These are phyloP conservation scores for Baudoinia panamericana DNA, from an alignment of 495 filamentous ascomycete species.

Conservation along the genomic window DNA sequence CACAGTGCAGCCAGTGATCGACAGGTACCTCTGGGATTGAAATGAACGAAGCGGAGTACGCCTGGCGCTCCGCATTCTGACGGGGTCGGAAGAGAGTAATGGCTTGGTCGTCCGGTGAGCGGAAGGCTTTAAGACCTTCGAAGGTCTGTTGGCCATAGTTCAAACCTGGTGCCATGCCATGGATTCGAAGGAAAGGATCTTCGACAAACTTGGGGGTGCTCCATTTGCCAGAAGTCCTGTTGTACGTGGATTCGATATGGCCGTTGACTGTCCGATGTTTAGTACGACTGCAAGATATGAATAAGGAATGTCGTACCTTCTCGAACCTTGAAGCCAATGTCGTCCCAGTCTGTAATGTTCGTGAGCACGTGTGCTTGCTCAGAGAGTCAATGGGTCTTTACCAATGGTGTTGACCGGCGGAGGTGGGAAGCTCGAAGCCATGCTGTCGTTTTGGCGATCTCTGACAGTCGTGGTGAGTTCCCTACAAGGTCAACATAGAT, in stretches of 20 bases:
- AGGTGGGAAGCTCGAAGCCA: constrained; percentile 52
- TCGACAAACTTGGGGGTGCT: constrained; percentile 30
- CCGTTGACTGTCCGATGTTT: constrained; percentile 30
- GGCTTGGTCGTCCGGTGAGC: constrained; percentile 22
- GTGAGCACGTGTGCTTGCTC: neutral
- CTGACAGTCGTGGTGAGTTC: neutral
- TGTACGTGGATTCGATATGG: constrained; percentile 34
- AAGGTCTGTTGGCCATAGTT: constrained; percentile 36
- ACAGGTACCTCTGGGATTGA: constrained; percentile 32
- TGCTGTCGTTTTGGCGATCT: neutral
- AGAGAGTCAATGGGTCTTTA: constrained; percentile 22
- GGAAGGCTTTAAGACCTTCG: constrained; percentile 32
- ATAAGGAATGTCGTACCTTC: constrained; percentile 50
- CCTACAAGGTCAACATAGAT: neutral
- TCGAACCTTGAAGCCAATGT: constrained; percentile 81
- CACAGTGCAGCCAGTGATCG: constrained; percentile 28
- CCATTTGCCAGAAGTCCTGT: constrained; percentile 29
- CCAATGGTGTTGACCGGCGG: constrained; percentile 67
- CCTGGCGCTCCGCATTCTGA: constrained; percentile 29
- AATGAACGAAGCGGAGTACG: constrained; percentile 25
- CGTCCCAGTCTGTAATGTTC: constrained; percentile 57
- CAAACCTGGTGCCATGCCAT: constrained; percentile 35
- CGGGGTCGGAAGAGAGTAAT: constrained; percentile 35
- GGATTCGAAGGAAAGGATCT: constrained; percentile 33
- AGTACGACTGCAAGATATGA: neutral